Evolutionary conservation across 2,329 filamentous ascomycete genomes (phyloP).

Genomic region (Cercospora beticola): DNA sequence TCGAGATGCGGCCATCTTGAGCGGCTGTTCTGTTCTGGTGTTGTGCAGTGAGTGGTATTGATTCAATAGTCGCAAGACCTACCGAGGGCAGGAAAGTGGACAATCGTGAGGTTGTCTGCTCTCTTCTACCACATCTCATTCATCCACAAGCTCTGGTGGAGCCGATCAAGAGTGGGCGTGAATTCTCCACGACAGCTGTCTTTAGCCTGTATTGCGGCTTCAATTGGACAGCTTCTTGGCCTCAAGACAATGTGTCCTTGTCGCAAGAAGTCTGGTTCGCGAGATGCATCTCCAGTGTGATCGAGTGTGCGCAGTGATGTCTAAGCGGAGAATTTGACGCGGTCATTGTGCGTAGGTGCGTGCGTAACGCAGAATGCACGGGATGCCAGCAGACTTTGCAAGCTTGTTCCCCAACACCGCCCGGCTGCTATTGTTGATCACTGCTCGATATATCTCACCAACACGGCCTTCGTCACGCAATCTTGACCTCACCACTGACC

Average conservation of each 20-base stretch:
- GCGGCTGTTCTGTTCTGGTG: background rate
- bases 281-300: background rate
- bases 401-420: background rate
- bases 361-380: background rate
- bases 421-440: background rate
- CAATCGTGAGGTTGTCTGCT: background rate
- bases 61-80: background rate
- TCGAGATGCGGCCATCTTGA: conserved; percentile 25
- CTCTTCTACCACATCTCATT: conserved; percentile 5
- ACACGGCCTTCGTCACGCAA: background rate
- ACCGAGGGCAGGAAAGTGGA: background rate
- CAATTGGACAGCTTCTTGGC: background rate
- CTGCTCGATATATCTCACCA: background rate
- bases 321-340: background rate
- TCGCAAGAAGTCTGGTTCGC: background rate
- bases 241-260: background rate
- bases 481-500: background rate
- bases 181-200: conserved; percentile 5
- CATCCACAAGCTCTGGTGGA: conserved; percentile 6
- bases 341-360: background rate
- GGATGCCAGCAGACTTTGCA: background rate
- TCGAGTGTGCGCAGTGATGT: background rate
- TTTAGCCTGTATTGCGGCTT: conserved; percentile 8
- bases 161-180: background rate
- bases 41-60: background rate